Base-by-base conservation (phyloP, 352 stramenopile genomes). In the Pythium diclinum region DNA sequence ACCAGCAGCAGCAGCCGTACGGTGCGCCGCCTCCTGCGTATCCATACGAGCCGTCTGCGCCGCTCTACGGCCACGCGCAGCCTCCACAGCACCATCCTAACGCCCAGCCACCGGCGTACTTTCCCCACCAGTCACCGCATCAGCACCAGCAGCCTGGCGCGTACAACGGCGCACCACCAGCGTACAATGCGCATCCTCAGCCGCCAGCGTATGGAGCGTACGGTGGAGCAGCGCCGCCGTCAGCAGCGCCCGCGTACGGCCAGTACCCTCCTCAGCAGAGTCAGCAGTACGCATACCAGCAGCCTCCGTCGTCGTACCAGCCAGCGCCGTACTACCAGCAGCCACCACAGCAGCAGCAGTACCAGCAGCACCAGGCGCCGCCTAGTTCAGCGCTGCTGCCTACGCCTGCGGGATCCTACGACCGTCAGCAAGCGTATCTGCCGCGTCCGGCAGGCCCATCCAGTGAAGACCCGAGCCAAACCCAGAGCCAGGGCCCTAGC, bases 401-500 rank as follows among this genome's bases (percentile, higher is more conserved):
- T 5, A 66, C 60, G 14, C 58, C 58, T 9, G 30, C 56, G 14
- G 38, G 48, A 0, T 36, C 49, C 13, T 69, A 69, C 21, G 48
- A 64, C 16, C 56, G 56, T 30, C 63, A 69, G 30, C 56, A 64
- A 32, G 56, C 63, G 49, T 69, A 69, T 28, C 42, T 63, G n/a
- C 63, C 63, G 23, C 51, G 60, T 19, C 19, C 53, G n/a, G 47
- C 58, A 2, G 51, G 36, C 17, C 48, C 48, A 34, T 17, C 48
- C 7, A 23, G 14, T 7, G 19, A 33, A 11, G 23, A 33, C 21
- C 23, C 21, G 11, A 55, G 48, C 25, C 47, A 33, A 48, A 52
- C 38, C 11, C 44, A 28, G 23, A 57, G 9, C 9, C 47, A 34
- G 19, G 25, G 47, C n/a, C 19, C 17, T 6, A 51, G 44, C 44